Base-by-base conservation (phyloP, 1,284 basidiomycete genomes). In the Austroboletus olivaceoglutinosus region DNA sequence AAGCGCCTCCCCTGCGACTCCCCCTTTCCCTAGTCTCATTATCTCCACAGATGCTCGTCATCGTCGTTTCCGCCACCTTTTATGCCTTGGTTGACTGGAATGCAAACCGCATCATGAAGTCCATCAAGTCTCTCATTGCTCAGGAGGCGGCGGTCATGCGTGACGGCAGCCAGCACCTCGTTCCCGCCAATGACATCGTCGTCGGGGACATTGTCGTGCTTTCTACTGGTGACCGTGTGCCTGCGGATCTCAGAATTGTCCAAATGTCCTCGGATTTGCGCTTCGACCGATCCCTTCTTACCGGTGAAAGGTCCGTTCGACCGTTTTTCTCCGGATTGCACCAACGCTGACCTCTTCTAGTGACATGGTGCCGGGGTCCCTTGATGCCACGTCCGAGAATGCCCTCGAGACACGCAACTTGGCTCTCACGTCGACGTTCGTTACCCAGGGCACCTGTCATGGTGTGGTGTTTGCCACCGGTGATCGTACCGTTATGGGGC, bases 181-280 rank as follows among this genome's bases (percentile, higher is more conserved):
- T 89, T 5, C 75, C 84, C 10, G 90, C 89, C 21, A 86, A 89
- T 58, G 86, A 91, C 45, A 80, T 94, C 18, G 85, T 92, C 0
- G 88, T 89, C 0, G 91, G 91, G 10, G 91, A 94, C 62, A 73
- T 93, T 16, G 84, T 93, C 47, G 80, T 81, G 0, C 87, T 94
- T 61, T 74, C 77, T 12, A 77, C 82, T 1, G 83, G 91, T 13
- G 89, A 93, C 65, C 83, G 90, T 13, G 79, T 94, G 6, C 92
- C 91, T 0, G 91, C 91, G 1, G 91, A 94, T 59, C 73, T 93
- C 16, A 81, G 91, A 23, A 75, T 94, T 7, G 75, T 86, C 40
- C 69, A 80, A 22, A 67, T 65, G 45, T 76, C 73, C 1, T 71
- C 62, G 23, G 83, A 86, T 56, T 67, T 83, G 48, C 76, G 76